A percentile compares a stretch with the other conserved stretches of the same genome.
phyloP scores from a whole-genome alignment of 2,329 filamentous ascomycete genomes.

The Sporothrix mexicana region DNA sequence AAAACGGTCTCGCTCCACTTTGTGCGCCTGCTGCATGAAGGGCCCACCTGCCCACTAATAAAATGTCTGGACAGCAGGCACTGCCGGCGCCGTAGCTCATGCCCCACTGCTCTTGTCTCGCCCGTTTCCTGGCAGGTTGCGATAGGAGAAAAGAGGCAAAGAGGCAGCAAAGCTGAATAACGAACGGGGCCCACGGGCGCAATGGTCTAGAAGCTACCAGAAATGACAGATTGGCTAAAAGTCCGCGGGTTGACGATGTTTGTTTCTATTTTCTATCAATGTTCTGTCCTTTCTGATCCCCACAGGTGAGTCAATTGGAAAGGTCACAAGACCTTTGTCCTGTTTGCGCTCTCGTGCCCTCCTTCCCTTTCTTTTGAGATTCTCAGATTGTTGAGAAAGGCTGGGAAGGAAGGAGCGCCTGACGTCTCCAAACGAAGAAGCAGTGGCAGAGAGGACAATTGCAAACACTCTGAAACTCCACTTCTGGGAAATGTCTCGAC shows the following conservation, averaged over 20 bases:
- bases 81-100: neutral
- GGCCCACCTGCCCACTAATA: neutral
- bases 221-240: neutral
- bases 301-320: conserved; percentile 17
- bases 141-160: neutral
- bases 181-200: neutral
- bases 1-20: conserved; percentile 6
- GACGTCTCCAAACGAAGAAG: neutral
- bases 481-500: neutral
- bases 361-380: neutral
- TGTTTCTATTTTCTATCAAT: neutral
- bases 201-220: conserved; percentile 20
- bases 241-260: neutral
- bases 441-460: neutral
- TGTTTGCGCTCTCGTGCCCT: neutral
- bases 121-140: neutral
- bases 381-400: neutral
- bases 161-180: conserved; percentile 5
- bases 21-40: neutral
- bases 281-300: neutral
- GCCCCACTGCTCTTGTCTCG: neutral
- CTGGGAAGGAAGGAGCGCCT: neutral
- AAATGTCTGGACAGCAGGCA: neutral
- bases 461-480: neutral
- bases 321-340: neutral